Evolutionary conservation across 139 green algal species (phyloP), one percentile per base, ranked within the genome.

Genomic region (Tetradesmus obliquus): DNA sequence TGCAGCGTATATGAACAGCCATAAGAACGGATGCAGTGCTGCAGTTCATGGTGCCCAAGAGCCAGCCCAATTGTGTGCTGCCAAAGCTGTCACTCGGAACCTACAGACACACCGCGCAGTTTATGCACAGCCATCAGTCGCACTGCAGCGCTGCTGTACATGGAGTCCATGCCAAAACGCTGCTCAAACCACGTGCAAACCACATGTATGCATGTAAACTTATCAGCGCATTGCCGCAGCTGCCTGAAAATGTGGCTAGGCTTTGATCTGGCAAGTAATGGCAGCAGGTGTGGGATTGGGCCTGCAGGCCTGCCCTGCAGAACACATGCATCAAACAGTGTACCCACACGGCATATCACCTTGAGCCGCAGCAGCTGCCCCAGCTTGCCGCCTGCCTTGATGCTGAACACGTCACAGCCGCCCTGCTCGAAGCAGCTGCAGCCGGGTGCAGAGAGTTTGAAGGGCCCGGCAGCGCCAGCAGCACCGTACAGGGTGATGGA

Each of bases 391-490:
- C 6, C 15, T 74, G 66, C 8, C 55, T 19, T 45, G 45, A 90
- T 32, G 5, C 24, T 62, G 24, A 84, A 90, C 19, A 58, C n/a
- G 8, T 84, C 71, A 69, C 69, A 83, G 55, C 69, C 55, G 22
- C 86, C 86, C 9, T 8, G 51, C 22, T 71, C 8, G 10, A 90
- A 90, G 53, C 69, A 72, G 19, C 8, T 53, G 22, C 32, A 0
- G 0, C 8, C 32, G 9, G 15, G 55, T 24, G 58, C 54, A 32
- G 62, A 12, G 53, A 91, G 19, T 6, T 66, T 66, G n/a, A 91
- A 85, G 0, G 87, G 87, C 6, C 87, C 87, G 54, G 87, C 87
- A 60, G 76, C 55, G 58, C 74, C 74, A 79, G 15, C 51, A 22
- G 74, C 13, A 9, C 87, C 74, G 24, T 55, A 57, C 55, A 91